These are phyloP conservation scores for Hypsizygus ulmarius DNA, from an alignment of 1,284 basidiomycete genomes.

Conservation along the genomic window DNA sequence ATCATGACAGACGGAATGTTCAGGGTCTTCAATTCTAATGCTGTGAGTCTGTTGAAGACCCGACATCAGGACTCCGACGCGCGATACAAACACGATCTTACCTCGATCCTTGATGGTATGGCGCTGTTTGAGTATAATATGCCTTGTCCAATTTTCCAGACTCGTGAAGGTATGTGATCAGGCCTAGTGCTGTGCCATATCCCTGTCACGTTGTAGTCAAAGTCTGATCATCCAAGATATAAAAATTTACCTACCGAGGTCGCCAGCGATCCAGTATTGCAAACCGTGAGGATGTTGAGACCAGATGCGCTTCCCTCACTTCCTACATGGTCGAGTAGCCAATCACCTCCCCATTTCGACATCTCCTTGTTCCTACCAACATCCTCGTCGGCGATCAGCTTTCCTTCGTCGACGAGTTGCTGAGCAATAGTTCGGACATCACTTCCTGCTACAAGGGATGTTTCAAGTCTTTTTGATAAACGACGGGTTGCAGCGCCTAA, in stretches of 20 bases:
- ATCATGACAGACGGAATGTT: slow-evolving; percentile 88
- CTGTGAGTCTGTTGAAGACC: slow-evolving; percentile 61
- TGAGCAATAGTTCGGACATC: slow-evolving; percentile 50
- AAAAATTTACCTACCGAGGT: slow-evolving; percentile 66
- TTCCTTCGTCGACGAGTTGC: slow-evolving; percentile 61
- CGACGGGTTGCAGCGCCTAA: slow-evolving; percentile 80
- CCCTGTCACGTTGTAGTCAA: slow-evolving; percentile 50
- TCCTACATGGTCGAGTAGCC: slow-evolving; percentile 65
- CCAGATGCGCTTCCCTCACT: slow-evolving; percentile 45
- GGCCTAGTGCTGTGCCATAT: slow-evolving; percentile 90
- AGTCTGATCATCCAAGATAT: slow-evolving; percentile 5
- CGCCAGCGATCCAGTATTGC: slow-evolving; percentile 91
- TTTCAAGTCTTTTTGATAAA: slow-evolving; percentile 50
- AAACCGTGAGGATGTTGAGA: slow-evolving; percentile 88
- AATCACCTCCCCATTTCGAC: slow-evolving; percentile 80
- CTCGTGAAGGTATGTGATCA: slow-evolving; percentile 87
- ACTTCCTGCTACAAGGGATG: slow-evolving; percentile 38
- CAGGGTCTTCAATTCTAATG: slow-evolving; percentile 81
- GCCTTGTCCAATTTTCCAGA: slow-evolving; percentile 73
- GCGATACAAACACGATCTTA: slow-evolving; percentile 21
- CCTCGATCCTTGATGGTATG: slow-evolving; percentile 90
- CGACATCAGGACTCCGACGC: not conserved
- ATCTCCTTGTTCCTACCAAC: slow-evolving; percentile 80
- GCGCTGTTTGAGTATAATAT: slow-evolving; percentile 89
- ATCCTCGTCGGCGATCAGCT: slow-evolving; percentile 77